Evolutionary conservation across 176 grass and related monocot genomes (phyloP), one percentile per base, ranked within the genome.

Genomic region (Eragrostis nindensis): DNA sequence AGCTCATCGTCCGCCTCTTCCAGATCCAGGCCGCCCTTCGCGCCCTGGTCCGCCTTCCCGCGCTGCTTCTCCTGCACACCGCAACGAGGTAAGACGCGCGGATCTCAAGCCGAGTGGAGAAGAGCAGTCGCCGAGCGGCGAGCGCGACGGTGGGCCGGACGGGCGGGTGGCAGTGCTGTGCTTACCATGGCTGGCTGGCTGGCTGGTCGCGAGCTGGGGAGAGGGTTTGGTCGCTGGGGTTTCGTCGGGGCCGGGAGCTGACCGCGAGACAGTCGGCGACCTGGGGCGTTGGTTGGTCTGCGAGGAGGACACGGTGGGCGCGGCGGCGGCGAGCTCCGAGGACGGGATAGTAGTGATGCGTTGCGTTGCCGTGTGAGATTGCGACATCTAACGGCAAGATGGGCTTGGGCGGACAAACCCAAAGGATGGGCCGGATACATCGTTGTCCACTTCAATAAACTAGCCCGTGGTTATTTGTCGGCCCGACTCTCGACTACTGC

Each of bases 41-140:
- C 50, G 16, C 1, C 15, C 17, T 19, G 15, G 5, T 5, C 36
- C 6, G n/a, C 14, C 8, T 45, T 61, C 3, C 73, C 53, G 7
- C 73, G 55, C n/a, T 60, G 73, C 53, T 25, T 60, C 55, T 76
- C 73, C 73, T 61, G 73, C 36, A 3, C 38, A 61, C 39, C 42
- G 73, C 21, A 26, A 25, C 21, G 38, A 43, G 13, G 1, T 68
- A 56, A 8, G 53, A 3, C n/a, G 6, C 38, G 1, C 7, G 38
- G 22, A 43, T 43, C 19, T 8, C n/a, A 4, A 43, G 36, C 7
- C 7, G 32, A 36, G 32, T 36, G 38, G 73, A 55, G 17, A 22
- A 21, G 17, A 43, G 54, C 14, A 59, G 24, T 49, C 50, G 52
- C 72, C 21, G 72, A 36, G 32, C 32, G 4, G 32, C 32, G 32